These are phyloP conservation scores for Ustilago nuda DNA, from an alignment of 1,284 basidiomycete genomes.

Conservation along the genomic window DNA sequence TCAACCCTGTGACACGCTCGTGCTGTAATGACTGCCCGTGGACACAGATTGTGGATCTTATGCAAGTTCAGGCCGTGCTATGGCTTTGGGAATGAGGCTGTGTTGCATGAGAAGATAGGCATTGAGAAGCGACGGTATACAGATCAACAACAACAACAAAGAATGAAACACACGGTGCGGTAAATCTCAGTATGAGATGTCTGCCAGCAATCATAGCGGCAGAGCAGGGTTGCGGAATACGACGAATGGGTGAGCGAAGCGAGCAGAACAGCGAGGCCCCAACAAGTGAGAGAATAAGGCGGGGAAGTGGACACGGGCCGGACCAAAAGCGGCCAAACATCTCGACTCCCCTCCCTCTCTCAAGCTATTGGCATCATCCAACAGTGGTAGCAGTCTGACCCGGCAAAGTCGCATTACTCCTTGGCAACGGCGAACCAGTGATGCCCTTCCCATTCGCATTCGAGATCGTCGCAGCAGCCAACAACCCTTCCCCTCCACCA, in stretches of 20 bases:
- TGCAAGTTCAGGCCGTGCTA: no score
- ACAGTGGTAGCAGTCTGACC: conserved; percentile 15
- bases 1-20: neutral
- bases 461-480: conserved; percentile 3
- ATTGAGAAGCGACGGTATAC: conserved; percentile 7
- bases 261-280: neutral
- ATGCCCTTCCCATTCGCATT: conserved; percentile 19
- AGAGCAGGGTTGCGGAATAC: neutral
- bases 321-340: conserved; percentile 27
- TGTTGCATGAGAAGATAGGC: neutral
- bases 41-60: no score
- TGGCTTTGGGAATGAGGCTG: neutral
- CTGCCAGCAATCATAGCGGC: no score
- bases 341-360: neutral
- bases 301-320: conserved; percentile 21
- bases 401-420: conserved; percentile 4
- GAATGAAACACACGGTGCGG: neutral
- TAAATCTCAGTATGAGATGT: no score
- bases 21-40: no score
- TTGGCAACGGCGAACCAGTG: neutral
- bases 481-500: neutral
- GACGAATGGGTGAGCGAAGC: neutral
- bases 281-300: neutral
- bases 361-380: conserved; percentile 2
- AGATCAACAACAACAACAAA: conserved; percentile 5